Evolutionary conservation across 352 stramenopile genomes (phyloP), one percentile per base, ranked within the genome.

Genomic region (Globisporangium megalacanthum): DNA sequence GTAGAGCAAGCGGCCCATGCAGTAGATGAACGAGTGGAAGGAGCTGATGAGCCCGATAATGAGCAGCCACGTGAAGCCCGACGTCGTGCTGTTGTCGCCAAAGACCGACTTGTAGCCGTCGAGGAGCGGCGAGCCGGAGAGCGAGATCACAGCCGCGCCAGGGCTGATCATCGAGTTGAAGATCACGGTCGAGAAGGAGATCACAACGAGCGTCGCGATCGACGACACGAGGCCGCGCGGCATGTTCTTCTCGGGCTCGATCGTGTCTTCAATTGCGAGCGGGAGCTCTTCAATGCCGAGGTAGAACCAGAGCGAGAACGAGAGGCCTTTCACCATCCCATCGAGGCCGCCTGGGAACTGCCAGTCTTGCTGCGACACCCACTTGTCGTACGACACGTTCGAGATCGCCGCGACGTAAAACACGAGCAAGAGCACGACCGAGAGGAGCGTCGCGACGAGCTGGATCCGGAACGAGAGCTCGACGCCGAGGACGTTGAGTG

Each of bases 1-100:
- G 49, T 73, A 84, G 25, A 88, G 58, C 45, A 88, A 47, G 19
- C 80, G 74, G 20, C 78, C 78, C 78, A 89, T 89, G 65, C 79
- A 89, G 54, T 81, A 89, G n/a, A 89, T 77, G 57, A 89, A 89
- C 58, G 76, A 89, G 69, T 87, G 76, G 59, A 89, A 89, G 60
- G 72, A 84, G 19, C 69, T 68, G 58, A 89, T 75, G 8, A 87
- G 68, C 0, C 79, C 79, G 2, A 89, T 52, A 37, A 87, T 73
- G 20, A 89, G 64, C 45, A 89, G 60, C 79, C 79, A 89, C 48
- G 79, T 84, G 47, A 89, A 89, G 10, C 64, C 79, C 22, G 76
- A 79, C 11, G 78, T 88, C 3, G 69, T 79, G 51, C 62, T 75
- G 64, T 86, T 89, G 57, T 87, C 76, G 17, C 74, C 79, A 52